phyloP scores from a whole-genome alignment of 441 rosid species.

The Corymbia citriodora region DNA sequence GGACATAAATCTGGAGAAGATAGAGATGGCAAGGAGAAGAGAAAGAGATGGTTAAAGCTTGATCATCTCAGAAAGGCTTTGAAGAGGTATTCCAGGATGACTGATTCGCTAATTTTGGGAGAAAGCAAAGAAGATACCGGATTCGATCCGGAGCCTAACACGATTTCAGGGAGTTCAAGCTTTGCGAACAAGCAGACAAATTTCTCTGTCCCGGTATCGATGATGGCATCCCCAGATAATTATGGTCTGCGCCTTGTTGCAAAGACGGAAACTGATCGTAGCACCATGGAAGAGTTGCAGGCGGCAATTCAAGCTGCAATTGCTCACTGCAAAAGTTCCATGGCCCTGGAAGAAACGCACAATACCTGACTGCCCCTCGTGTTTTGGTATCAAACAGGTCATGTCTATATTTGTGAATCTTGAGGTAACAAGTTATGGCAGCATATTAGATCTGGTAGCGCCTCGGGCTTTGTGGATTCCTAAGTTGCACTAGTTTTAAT shows the following conservation, averaged over 20 bases:
- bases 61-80: conserved; percentile 43
- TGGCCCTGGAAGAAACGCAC: conserved; percentile 44
- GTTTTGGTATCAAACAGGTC: not conserved
- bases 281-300: conserved; percentile 95
- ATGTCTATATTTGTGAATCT: not conserved
- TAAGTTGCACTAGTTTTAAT: not conserved
- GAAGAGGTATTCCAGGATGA: conserved; percentile 64
- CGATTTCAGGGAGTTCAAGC: conserved; percentile 38
- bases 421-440: not conserved
- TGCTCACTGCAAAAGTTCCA: conserved; percentile 96
- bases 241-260: conserved; percentile 61
- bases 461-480: not conserved
- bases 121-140: conserved; percentile 28
- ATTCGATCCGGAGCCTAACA: conserved; percentile 22
- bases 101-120: conserved; percentile 34
- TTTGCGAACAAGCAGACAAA: conserved; percentile 33
- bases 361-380: not conserved
- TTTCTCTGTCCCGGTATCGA: conserved; percentile 82
- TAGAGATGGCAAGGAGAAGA: conserved; percentile 33
- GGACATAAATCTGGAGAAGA: conserved; percentile 25
- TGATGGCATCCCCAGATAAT: conserved; percentile 80
- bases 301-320: conserved; percentile 98
- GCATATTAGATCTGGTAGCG: not conserved
- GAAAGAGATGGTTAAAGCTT: conserved; percentile 45
- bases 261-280: conserved; percentile 42